Conservation (phyloP, 129 eudicot genomes). For the Artemisia annua region DNA sequence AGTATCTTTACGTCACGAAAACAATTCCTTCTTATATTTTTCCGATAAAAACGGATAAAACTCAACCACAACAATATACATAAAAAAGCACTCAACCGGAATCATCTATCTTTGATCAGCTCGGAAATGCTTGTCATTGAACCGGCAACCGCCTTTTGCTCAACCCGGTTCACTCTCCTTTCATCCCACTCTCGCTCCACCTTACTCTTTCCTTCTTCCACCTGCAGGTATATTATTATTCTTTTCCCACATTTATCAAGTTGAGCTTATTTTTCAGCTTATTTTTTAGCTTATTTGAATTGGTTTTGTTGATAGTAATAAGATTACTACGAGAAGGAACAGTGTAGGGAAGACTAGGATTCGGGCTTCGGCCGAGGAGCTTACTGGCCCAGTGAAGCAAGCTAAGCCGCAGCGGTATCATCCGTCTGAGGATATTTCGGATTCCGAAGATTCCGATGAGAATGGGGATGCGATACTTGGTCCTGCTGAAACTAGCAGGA, state of each 20-base stretch:
- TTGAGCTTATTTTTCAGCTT: background rate
- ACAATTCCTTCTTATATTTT: background rate
- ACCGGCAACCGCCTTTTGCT: constrained; percentile 54
- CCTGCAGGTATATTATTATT: background rate
- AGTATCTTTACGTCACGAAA: constrained; percentile 11
- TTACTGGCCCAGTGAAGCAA: constrained; percentile 65
- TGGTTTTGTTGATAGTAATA: constrained; percentile 48
- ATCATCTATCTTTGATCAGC: constrained; percentile 24
- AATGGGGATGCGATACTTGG: constrained; percentile 67
- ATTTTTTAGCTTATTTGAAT: background rate
- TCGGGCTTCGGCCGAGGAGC: constrained; percentile 57
- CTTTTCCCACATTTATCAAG: too few species aligned
- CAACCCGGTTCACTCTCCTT: constrained; percentile 45
- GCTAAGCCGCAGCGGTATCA: constrained; percentile 81
- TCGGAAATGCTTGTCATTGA: constrained; percentile 66
- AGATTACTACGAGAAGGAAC: constrained; percentile 37
- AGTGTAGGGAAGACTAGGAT: constrained; percentile 37
- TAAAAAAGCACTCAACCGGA: constrained; percentile 13
- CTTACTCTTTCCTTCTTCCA: constrained; percentile 29
- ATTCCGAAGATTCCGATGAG: constrained; percentile 53
- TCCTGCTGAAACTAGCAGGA: constrained; percentile 84
- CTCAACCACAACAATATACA: constrained; percentile 23
- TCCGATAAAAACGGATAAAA: constrained; percentile 41
- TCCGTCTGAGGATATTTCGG: constrained; percentile 86
- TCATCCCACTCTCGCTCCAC: constrained; percentile 50